Evolutionary conservation across 139 green algal genomes (phyloP), one percentile per base, ranked within the genome.

Genomic region (Micromonas commoda): DNA sequence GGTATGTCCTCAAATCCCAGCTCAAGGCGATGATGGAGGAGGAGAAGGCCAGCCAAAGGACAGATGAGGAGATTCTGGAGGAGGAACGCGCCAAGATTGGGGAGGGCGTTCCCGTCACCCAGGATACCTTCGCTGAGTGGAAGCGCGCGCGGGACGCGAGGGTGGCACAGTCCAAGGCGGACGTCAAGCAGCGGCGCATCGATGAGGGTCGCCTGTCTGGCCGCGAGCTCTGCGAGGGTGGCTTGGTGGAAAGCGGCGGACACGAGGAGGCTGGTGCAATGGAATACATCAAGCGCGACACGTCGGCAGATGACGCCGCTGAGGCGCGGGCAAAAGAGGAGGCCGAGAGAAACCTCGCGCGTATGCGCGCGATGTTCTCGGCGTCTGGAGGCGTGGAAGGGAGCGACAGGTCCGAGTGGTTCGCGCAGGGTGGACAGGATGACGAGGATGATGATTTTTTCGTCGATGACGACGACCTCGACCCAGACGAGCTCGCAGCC

Each of bases 1-100:
- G 93, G 39, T 98, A 97, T 81, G 86, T 98, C 64, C 86, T 98
- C 34, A 97, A 97, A 85, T 92, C 84, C 60, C 91, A 98, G 86
- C 91, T 96, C 85, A 90, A 92, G 86, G 90, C 93, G 80, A 85
- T 97, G 65, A 77, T 96, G 83, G 91, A 93, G 38, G 86, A 89
- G 79, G 92, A 93, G 78, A 71, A 74, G 16, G 82, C 80, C 4
- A 89, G 86, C 33, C 76, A 71, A 23, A 86, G 87, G 77, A 85
- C 89, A 64, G 85, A 95, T 29, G 86, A 94, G 39, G 94, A 98
- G 73, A 45, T 83, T 28, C 97, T 98, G 74, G 93, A 97, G 86
- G 88, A 94, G 81, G 91, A 97, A 87, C 85, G 93, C 0, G 78
- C 24, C 20, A 39, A 63, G 2, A 34, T 75, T 1, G 61, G 53